Evolutionary conservation across 2,329 filamentous ascomycete species (phyloP).

Genomic region (Tricladium varicosporioides): DNA sequence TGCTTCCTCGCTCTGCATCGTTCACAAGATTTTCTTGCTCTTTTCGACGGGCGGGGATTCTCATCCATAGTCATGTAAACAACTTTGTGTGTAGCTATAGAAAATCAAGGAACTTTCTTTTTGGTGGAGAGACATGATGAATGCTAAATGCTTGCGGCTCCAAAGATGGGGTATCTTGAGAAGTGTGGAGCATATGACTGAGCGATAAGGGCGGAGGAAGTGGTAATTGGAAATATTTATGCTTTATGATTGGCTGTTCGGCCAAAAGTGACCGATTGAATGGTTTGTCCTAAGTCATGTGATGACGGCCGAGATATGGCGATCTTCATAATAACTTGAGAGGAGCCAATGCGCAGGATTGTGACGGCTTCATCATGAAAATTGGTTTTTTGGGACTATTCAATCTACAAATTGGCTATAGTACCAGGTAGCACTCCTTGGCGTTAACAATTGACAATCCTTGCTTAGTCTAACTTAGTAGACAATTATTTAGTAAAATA

Average conservation of each 20-base stretch:
- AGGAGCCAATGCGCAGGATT: too few relatives aligned
- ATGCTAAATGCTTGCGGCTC: not conserved
- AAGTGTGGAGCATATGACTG: not conserved
- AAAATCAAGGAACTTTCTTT: not conserved
- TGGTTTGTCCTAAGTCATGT: too few relatives aligned
- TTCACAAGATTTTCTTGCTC: constrained; percentile 28
- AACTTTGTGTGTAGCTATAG: not conserved
- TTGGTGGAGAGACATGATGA: not conserved
- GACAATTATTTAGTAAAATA: too few relatives aligned
- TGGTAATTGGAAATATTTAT: not conserved
- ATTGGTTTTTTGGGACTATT: too few relatives aligned
- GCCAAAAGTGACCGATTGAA: too few relatives aligned
- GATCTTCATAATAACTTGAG: too few relatives aligned
- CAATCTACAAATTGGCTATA: too few relatives aligned
- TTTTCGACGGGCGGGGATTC: constrained; percentile 28
- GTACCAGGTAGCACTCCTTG: too few relatives aligned
- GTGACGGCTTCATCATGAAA: too few relatives aligned
- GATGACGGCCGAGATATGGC: too few relatives aligned
- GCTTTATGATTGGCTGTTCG: not conserved
- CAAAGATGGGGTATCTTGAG: not conserved
- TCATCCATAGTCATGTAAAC: constrained; percentile 23
- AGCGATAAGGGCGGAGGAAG: not conserved
- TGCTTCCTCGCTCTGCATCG: constrained; percentile 27
- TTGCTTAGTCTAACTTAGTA: too few relatives aligned
- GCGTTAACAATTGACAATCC: too few relatives aligned